Evolutionary conservation across 2,329 filamentous ascomycete genomes (phyloP).

Genomic region (Ceratocystis colombiana): DNA sequence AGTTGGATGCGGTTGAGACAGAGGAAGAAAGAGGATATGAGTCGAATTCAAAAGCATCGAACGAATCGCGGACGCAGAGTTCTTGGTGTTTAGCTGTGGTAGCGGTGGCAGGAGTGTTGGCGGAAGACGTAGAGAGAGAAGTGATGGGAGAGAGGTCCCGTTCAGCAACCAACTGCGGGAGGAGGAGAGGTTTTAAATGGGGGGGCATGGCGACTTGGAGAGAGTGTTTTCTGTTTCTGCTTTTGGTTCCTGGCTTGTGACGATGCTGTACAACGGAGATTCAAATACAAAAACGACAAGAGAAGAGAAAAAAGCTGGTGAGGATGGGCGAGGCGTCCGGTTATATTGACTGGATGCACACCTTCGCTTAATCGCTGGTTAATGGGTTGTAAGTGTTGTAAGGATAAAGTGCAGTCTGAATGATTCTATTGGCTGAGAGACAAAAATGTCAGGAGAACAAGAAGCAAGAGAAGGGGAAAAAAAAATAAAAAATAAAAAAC

Average conservation of each 20-base stretch:
- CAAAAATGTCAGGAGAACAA: not conserved
- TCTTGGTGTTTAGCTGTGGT: conserved; percentile 18
- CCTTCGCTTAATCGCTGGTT: not conserved
- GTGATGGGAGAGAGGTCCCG: conserved; percentile 31
- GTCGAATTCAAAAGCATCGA: conserved; percentile 25
- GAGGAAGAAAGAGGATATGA: conserved; percentile 21
- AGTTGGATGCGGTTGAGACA: not conserved
- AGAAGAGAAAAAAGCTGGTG: not conserved
- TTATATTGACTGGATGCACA: conserved; percentile 17
- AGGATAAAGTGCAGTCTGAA: not conserved
- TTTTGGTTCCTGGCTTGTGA: conserved; percentile 8
- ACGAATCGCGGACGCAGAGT: conserved; percentile 24
- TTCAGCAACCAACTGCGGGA: conserved; percentile 46
- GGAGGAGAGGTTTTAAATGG: conserved; percentile 44
- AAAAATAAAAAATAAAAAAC: not conserved
- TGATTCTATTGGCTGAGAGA: conserved; percentile 16
- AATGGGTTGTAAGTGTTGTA: conserved; percentile 12
- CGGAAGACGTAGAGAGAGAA: not conserved
- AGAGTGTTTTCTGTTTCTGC: not conserved
- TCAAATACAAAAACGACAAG: not conserved
- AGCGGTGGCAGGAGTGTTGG: not conserved
- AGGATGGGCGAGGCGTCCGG: conserved; percentile 18
- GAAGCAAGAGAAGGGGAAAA: not conserved
- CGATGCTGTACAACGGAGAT: conserved; percentile 13
- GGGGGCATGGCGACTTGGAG: conserved; percentile 35